Evolutionary conservation across 768 basidiomycete genomes (phyloP), one percentile per base, ranked within the genome.

Genomic region (Bullera alba): DNA sequence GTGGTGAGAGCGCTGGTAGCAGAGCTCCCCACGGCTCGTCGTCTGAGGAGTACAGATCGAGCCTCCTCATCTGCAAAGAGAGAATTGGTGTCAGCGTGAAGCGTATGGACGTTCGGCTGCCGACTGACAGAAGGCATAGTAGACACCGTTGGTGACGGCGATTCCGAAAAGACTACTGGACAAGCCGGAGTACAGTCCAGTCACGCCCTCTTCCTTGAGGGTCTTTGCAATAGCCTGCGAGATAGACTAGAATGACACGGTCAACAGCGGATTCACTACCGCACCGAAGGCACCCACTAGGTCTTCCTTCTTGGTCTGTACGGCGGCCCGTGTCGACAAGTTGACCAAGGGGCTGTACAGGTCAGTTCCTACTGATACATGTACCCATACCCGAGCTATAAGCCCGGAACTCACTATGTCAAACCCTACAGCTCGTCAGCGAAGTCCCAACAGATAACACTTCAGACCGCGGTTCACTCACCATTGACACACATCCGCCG

Each of bases 401-500:
- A n/a, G 22, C 2, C 14, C 25, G 7, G 32, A 23, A 45, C 69
- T 25, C 38, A 70, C 69, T 73, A 72, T n/a, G 70, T 74, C 48
- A 74, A 32, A 17, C 62, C 72, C 73, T 74, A 34, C 6, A 32
- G 16, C 36, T 15, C 1, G 15, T 19, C 5, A 22, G 41, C 25
- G 17, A 19, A 22, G 15, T 14, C 34, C 22, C 21, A 29, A 28
- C 32, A 19, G 32, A 23, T 16, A 28, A 21, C n/a, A n/a, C n/a
- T n/a, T n/a, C n/a, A n/a, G n/a, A n/a, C n/a, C n/a, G n/a, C n/a
- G 3, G 25, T 12, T 4, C 8, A 53, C 84, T 73, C 58, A 85
- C 90, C 91, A 97, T 95, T 21, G 93, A 89, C 5, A 81, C 73
- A 62, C 93, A 84, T 22, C 93, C 93, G 42, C 89, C 92, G 1